Evolutionary conservation across 257 asterid species (phyloP), one percentile per base, ranked within the genome.

Genomic region (Solanum dulcamara): DNA sequence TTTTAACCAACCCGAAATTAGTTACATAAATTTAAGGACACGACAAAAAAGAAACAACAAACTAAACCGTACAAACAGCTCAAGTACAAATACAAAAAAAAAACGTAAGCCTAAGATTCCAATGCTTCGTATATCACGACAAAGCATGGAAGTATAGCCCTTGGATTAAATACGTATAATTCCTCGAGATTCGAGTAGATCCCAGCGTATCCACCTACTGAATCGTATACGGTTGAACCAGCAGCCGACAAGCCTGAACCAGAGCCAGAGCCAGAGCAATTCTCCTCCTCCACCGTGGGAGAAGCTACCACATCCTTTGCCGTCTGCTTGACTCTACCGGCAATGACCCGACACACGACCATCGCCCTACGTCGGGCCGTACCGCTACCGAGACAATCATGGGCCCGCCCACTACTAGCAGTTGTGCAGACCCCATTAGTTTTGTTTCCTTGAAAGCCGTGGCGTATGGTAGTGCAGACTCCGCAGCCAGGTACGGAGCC

Each of bases 311-410:
- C 88, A 1, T 90, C 93, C 37, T 88, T 94, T 77, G 80, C 84
- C 80, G 80, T 33, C 42, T 83, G 89, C 94, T 85, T 91, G 85
- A 96, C 97, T 60, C 94, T 88, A 83, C 99, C 99, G 0, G 98
- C 98, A 15, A 96, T 92, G 85, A 96, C 99, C 10, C 99, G 94
- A 85, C 99, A 96, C 42, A 96, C 98, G 32, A 96, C 87, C 98
- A 96, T 94, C 0, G 99, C 99, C 50, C 94, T 90, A 7, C 93
- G 89, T 20, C 89, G 66, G 82, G 28, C 87, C 1, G 40, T 7
- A 1, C 85, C 75, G 0, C 86, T 86, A 22, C 86, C 86, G 15
- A 90, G 91, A 85, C 93, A 91, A 24, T 95, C 99, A 81, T 97
- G 99, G 81, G 99, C 98, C 68, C 98, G 90, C 4, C 98, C 97